Evolutionary conservation across 106 monocot species (phyloP), one percentile per base, ranked within the genome.

Genomic region (Alisma plantagoaquatica): DNA sequence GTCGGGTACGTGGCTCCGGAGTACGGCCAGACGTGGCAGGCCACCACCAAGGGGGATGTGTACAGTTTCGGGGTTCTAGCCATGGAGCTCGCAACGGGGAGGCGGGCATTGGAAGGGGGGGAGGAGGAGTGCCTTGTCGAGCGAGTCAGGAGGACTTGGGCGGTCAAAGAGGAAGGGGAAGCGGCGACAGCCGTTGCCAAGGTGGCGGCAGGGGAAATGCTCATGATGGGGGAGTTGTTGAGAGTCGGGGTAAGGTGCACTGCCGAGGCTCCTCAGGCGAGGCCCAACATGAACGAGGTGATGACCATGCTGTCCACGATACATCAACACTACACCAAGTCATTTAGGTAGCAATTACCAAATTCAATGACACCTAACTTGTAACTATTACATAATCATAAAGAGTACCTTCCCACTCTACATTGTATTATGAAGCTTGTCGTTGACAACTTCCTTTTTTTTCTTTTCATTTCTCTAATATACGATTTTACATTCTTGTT

Each of bases 1-100:
- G 82, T 86, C 23, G 92, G 92, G 11, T 92, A 92, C 54, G 92
- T 92, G 49, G 91, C 91, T 6, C 91, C 91, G 10, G 91, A 92
- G 54, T 86, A 92, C 44, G 73, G 67, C 1, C 70, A 73, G 14
- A 82, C 73, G 46, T 81, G 92, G 70, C 63, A 60, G 42, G 92
- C 81, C 1, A 86, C 86, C 19, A 79, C 92, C 7, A 75, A 70
- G 46, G 92, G 82, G 15, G 92, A 92, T 60, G 92, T 82, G 55
- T 92, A 92, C 28, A 92, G 91, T 33, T 92, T 71, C 28, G 85
- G 92, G 10, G 82, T 92, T 60, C 46, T 92, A 57, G 46, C 52
- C 29, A 78, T 86, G 86, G 92, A 92, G 73, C 65, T 92, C 61
- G 84, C 86, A 43, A 76, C 81, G 29, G 92, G 92, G 27, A 48